These are phyloP conservation scores for Fusarium clavum DNA, from an alignment of 2,329 filamentous ascomycete genomes.

Conservation along the genomic window DNA sequence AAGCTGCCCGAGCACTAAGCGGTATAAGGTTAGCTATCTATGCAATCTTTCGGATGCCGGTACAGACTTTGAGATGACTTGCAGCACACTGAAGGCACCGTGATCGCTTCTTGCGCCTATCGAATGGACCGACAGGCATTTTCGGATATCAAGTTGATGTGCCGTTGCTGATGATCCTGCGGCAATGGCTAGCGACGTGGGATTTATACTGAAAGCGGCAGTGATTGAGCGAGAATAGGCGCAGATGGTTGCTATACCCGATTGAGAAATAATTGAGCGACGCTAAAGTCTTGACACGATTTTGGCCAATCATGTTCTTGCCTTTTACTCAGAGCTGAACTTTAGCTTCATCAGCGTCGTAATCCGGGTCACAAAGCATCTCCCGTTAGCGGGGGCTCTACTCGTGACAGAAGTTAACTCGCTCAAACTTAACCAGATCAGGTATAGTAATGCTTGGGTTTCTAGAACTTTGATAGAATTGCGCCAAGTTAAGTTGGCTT, in stretches of 20 bases:
- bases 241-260: constrained; percentile 16
- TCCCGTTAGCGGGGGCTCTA: not conserved
- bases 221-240: constrained; percentile 30
- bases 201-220: constrained; percentile 36
- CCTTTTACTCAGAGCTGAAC: not conserved
- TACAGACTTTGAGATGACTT: constrained; percentile 51
- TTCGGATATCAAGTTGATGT: not conserved
- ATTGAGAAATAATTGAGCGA: constrained; percentile 41
- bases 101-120: constrained; percentile 48
- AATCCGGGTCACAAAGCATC: not conserved
- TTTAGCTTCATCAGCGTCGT: not conserved
- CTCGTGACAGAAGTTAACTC: not conserved
- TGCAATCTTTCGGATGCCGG: not conserved
- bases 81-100: constrained; percentile 48
- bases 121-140: constrained; percentile 52
- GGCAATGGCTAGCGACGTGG: not conserved
- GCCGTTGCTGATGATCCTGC: not conserved
- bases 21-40: not conserved
- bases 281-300: constrained; percentile 7
- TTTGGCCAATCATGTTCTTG: constrained; percentile 7
- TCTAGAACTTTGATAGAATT: not conserved
- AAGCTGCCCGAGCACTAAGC: constrained; percentile 49
- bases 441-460: not conserved
- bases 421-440: constrained; percentile 22
- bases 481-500: not conserved